Evolutionary conservation across 768 basidiomycete species (phyloP).

Genomic region (Amanita exitialis): DNA sequence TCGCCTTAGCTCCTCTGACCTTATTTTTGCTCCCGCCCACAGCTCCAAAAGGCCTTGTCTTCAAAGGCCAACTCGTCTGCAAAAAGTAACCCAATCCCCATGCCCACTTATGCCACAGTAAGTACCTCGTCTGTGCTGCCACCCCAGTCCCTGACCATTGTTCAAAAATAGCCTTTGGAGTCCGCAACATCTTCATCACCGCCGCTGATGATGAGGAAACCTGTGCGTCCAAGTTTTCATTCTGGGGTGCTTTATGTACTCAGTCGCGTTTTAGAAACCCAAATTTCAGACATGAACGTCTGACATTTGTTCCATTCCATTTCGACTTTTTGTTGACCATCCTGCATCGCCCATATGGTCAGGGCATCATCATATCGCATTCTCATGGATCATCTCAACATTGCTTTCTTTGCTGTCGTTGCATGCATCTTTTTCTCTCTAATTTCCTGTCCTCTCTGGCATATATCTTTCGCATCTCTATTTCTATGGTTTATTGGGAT

Average conservation of each 20-base stretch:
- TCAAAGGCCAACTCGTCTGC: conserved; percentile 35
- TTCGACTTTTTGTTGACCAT: conserved; percentile 6
- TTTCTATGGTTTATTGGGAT: conserved; percentile 12
- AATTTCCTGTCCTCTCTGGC: background rate
- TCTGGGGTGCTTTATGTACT: background rate
- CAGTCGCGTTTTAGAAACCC: conserved; percentile 14
- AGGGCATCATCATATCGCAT: background rate
- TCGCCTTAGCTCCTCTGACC: conserved; percentile 3
- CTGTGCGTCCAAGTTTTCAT: conserved; percentile 21
- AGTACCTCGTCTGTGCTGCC: conserved; percentile 10
- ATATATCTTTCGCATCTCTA: conserved; percentile 11
- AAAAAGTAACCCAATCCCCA: conserved; percentile 20
- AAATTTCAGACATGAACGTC: conserved; percentile 17
- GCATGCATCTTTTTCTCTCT: conserved; percentile 11
- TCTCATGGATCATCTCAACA: conserved; percentile 7
- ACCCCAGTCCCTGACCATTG: background rate
- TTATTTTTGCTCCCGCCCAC: conserved; percentile 2
- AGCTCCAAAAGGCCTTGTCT: conserved; percentile 56
- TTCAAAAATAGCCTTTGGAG: conserved; percentile 2
- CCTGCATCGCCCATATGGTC: background rate
- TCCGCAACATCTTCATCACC: conserved; percentile 20
- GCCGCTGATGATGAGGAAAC: conserved; percentile 49
- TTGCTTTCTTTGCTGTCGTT: conserved; percentile 13
- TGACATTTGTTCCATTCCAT: background rate
- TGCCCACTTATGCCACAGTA: conserved; percentile 28